Evolutionary conservation across 352 stramenopile genomes (phyloP).

Genomic region (Pythium phragmitis): DNA sequence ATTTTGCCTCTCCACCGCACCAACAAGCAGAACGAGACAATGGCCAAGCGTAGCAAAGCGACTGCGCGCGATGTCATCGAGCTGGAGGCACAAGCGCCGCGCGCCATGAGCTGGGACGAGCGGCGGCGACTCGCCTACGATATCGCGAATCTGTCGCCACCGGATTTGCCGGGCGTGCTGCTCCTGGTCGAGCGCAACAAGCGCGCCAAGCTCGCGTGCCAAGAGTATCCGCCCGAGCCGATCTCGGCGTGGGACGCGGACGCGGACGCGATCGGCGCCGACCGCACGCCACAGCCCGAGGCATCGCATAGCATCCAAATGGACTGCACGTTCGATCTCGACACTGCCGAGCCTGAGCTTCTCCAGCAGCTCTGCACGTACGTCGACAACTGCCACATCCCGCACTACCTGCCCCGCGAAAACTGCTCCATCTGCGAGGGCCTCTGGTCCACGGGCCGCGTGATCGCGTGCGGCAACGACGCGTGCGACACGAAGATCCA

Average conservation of each 20-base stretch:
- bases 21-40: neutral
- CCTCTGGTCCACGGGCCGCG: constrained; percentile 71
- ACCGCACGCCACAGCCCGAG: constrained; percentile 12
- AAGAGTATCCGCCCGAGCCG: constrained; percentile 20
- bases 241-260: constrained; percentile 31
- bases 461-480: constrained; percentile 73
- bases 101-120: constrained; percentile 63
- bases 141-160: constrained; percentile 64
- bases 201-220: constrained; percentile 8
- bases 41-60: constrained; percentile 23
- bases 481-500: constrained; percentile 64
- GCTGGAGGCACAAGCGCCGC: neutral
- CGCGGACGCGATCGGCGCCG: constrained; percentile 13
- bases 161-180: constrained; percentile 65
- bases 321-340: constrained; percentile 63
- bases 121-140: constrained; percentile 58
- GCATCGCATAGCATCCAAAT: constrained; percentile 37
- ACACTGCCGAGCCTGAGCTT: constrained; percentile 49
- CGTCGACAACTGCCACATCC: constrained; percentile 78
- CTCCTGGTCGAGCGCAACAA: constrained; percentile 43
- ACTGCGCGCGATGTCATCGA: neutral
- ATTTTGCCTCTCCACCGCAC: neutral
- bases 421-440: constrained; percentile 83
- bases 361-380: constrained; percentile 65
- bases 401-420: constrained; percentile 67